Evolutionary conservation across 2,329 filamentous ascomycete genomes (phyloP).

Genomic region (Botrytis medusae): DNA sequence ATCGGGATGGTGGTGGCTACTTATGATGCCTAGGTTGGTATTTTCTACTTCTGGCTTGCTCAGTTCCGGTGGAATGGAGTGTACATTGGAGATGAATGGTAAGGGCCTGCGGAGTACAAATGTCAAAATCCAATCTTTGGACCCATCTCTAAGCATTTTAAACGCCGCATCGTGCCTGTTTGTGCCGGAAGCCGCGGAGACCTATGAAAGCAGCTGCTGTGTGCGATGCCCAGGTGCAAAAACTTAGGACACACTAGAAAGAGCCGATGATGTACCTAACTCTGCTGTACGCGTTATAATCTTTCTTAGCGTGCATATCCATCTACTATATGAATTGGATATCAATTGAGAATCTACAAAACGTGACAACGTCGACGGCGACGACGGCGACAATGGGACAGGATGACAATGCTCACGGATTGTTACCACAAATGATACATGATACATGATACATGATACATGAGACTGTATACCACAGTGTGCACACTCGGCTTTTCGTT

Average conservation of each 20-base stretch:
- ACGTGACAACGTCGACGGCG: neutral
- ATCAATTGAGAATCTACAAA: neutral
- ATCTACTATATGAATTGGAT: neutral
- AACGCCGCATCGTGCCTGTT: neutral
- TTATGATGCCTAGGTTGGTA: neutral
- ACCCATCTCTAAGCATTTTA: neutral
- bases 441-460: neutral
- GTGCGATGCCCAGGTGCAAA: neutral
- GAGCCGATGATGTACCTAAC: neutral
- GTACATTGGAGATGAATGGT: too few species aligned
- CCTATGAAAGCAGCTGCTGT: neutral
- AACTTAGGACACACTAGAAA: neutral
- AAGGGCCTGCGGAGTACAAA: neutral
- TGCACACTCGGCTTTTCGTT: neutral
- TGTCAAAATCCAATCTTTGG: neutral
- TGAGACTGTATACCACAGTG: neutral
- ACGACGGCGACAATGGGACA: neutral
- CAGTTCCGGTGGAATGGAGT: neutral
- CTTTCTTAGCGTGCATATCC: neutral
- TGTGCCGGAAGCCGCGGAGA: slow-evolving; percentile 14
- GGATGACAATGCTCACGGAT: neutral
- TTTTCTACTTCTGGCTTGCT: neutral
- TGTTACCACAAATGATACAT: neutral
- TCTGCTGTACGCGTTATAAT: neutral
- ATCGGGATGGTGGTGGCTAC: neutral